Evolutionary conservation across 1,284 basidiomycete species (phyloP).

Genomic region (Cutaneotrichosporon sp.): DNA sequence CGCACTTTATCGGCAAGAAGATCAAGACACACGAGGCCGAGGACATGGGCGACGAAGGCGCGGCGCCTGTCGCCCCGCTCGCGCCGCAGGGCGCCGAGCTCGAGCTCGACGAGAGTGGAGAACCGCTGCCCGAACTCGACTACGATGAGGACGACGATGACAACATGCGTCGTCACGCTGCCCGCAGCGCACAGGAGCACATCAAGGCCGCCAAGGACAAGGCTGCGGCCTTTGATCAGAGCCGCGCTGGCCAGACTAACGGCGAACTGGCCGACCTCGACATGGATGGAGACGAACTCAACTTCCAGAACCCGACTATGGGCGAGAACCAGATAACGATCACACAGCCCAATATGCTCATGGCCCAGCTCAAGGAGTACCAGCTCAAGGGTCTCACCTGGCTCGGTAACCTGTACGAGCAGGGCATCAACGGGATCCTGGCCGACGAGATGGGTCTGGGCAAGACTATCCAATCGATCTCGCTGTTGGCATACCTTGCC

Average conservation of each 20-base stretch:
- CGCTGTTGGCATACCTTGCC: constrained; percentile 91
- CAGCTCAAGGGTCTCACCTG: constrained; percentile 98
- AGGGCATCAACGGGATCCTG: constrained; percentile 97
- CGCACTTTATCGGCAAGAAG: constrained; percentile 98
- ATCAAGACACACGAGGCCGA: constrained; percentile 93
- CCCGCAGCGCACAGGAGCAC: constrained; percentile 85
- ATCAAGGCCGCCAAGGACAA: constrained; percentile 75
- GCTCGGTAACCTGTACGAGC: constrained; percentile 96
- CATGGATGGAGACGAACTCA: constrained; percentile 85
- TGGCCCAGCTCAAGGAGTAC: constrained; percentile 96
- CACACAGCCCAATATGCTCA: constrained; percentile 92
- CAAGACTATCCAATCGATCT: constrained; percentile 99
- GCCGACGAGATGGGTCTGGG: constrained; percentile 99
- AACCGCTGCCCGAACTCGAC: constrained; percentile 73
- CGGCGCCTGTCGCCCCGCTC: constrained; percentile 19
- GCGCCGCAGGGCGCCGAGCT: constrained; percentile 53
- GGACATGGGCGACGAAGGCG: constrained; percentile 61
- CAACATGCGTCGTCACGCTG: constrained; percentile 85
- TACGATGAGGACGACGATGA: constrained; percentile 94
- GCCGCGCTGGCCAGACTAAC: constrained; percentile 55
- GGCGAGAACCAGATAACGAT: constrained; percentile 81
- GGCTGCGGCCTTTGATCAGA: constrained; percentile 80
- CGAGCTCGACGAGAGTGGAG: constrained; percentile 53
- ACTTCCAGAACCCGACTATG: constrained; percentile 99
- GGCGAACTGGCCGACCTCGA: constrained; percentile 53